A percentile compares a stretch with the other conserved stretches of the same genome.
phyloP scores from a whole-genome alignment of 306 rosid genomes.

The Betula pendula region DNA sequence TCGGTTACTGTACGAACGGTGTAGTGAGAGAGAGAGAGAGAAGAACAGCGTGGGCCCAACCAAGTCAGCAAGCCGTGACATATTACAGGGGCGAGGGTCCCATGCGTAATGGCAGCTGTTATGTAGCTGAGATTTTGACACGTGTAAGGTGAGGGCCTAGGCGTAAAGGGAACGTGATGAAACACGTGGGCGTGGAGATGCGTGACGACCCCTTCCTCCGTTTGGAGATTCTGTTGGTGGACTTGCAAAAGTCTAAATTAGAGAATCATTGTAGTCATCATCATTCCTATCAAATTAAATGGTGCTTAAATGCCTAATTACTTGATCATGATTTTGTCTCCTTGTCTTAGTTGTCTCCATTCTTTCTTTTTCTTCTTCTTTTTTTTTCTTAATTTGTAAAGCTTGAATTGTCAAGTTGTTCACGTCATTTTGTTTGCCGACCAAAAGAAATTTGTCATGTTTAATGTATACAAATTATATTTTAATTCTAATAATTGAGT shows the following conservation, averaged over 20 bases:
- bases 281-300: not conserved
- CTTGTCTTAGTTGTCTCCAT: not conserved
- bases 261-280: constrained; percentile 14
- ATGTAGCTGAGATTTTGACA: not conserved
- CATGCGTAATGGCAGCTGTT: not conserved
- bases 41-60: not conserved
- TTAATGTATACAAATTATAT: no score
- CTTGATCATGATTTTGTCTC: not conserved
- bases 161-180: no score
- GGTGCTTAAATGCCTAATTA: not conserved
- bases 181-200: constrained; percentile 22
- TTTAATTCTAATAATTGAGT: not conserved
- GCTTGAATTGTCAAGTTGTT: not conserved
- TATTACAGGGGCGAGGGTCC: not conserved
- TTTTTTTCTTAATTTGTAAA: not conserved
- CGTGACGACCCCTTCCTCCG: constrained; percentile 2
- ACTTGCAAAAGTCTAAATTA: not conserved
- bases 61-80: not conserved
- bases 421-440: not conserved
- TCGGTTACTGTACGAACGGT: not conserved
- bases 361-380: not conserved
- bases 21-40: not conserved
- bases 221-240: constrained; percentile 28
- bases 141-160: no score
- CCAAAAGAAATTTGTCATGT: not conserved